Conservation (phyloP, 2,329 filamentous ascomycete species). For the Epicoccum nigrum region DNA sequence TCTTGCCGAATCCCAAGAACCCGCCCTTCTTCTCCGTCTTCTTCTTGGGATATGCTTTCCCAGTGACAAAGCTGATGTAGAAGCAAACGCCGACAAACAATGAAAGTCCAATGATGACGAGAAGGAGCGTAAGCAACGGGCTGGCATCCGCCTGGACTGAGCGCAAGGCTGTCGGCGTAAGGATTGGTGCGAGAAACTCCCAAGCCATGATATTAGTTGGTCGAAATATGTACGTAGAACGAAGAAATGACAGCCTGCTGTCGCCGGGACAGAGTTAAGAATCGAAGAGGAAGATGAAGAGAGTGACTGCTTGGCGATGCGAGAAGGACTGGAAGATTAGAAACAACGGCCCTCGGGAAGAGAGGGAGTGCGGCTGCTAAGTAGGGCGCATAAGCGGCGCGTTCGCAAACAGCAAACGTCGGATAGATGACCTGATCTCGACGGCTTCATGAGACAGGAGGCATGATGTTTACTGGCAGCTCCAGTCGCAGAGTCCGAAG, state of each 20-base stretch:
- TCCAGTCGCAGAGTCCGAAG: conserved; percentile 25
- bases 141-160: conserved; percentile 64
- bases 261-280: conserved; percentile 9
- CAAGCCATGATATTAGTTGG: conserved; percentile 27
- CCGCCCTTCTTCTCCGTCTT: conserved; percentile 35
- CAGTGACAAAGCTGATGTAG: conserved; percentile 40
- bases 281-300: conserved; percentile 17
- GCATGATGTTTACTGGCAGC: conserved; percentile 12
- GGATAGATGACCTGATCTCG: conserved; percentile 30
- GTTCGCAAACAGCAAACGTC: conserved; percentile 33
- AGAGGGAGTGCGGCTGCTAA: conserved; percentile 19
- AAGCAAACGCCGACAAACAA: conserved; percentile 32
- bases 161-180: conserved; percentile 39
- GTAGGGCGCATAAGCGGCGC: conserved; percentile 27
- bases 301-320: conserved; percentile 16
- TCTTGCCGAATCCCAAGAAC: conserved; percentile 30
- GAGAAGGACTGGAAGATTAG: conserved; percentile 8
- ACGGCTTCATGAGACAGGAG: conserved; percentile 24
- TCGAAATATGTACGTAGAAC: background rate
- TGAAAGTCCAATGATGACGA: conserved; percentile 74
- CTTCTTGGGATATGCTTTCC: conserved; percentile 37
- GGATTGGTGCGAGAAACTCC: conserved; percentile 41
- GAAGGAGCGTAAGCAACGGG: conserved; percentile 83
- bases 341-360: conserved; percentile 16
- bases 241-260: conserved; percentile 31